Evolutionary conservation across 495 filamentous ascomycete species (phyloP).

Genomic region (Podospora didyma): DNA sequence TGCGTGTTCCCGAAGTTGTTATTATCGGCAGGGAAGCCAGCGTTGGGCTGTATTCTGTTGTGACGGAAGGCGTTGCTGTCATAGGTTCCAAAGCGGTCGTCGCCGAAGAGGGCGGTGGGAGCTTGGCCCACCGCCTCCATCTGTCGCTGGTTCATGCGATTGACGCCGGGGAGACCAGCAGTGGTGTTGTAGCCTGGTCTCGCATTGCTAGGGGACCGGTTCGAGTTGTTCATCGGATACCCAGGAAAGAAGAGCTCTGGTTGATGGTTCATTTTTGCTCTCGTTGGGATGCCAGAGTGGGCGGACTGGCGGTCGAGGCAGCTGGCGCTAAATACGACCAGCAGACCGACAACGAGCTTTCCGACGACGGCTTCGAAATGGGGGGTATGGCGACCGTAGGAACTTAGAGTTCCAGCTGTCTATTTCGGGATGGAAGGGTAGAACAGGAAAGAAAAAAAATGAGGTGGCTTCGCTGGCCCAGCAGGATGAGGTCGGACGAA

Average conservation of each 20-base stretch:
- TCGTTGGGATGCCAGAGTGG: neutral
- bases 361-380: neutral
- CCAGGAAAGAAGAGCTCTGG: conserved; percentile 26
- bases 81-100: conserved; percentile 45
- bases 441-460: neutral
- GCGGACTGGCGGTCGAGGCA: conserved; percentile 11
- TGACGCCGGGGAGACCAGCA: conserved; percentile 61
- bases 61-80: conserved; percentile 56
- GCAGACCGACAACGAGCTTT: conserved; percentile 10
- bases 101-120: conserved; percentile 35
- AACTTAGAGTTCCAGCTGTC: too few relatives aligned
- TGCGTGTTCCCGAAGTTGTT: conserved; percentile 44
- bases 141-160: conserved; percentile 56
- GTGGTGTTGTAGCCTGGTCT: conserved; percentile 50
- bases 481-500: neutral
- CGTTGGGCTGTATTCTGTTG: conserved; percentile 55
- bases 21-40: conserved; percentile 23
- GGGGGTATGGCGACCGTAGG: too few relatives aligned
- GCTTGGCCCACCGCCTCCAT: conserved; percentile 37
- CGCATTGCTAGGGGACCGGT: conserved; percentile 40
- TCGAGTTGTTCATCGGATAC: conserved; percentile 28
- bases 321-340: conserved; percentile 15
- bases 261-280: conserved; percentile 29
- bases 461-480: neutral
- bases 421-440: too few relatives aligned